phyloP scores from a whole-genome alignment of 2,329 filamentous ascomycete genomes.

The Nothophoma quercina region DNA sequence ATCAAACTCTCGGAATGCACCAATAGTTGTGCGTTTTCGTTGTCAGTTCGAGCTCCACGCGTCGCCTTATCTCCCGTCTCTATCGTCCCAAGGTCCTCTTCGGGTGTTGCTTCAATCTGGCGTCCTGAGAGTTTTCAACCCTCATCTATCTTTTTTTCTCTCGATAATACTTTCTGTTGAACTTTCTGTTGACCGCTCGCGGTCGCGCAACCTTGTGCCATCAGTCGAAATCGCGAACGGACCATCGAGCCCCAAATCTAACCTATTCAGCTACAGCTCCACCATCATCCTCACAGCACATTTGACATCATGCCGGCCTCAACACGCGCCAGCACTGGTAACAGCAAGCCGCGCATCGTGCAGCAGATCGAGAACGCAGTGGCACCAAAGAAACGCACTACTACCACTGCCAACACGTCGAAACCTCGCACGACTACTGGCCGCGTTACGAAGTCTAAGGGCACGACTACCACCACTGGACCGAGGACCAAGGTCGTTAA shows the following conservation, averaged over 20 bases:
- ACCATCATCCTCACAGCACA: background rate
- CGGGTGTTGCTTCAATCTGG: background rate
- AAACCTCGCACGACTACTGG: constrained; percentile 41
- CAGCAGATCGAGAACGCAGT: constrained; percentile 56
- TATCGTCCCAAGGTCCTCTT: too few species aligned
- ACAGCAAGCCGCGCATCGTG: constrained; percentile 62
- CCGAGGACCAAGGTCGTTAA: constrained; percentile 29
- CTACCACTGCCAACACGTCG: constrained; percentile 49
- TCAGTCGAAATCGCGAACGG: too few species aligned
- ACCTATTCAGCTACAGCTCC: background rate
- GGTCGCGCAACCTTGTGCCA: too few species aligned
- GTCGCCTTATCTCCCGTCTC: too few species aligned
- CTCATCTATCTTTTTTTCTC: too few species aligned
- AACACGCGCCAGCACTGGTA: constrained; percentile 21
- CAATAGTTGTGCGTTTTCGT: background rate
- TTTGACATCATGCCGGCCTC: constrained; percentile 11
- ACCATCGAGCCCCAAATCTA: background rate
- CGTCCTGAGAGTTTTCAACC: too few species aligned
- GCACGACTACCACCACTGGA: constrained; percentile 16
- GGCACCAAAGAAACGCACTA: constrained; percentile 45
- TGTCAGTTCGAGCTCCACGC: background rate
- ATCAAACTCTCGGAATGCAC: too few species aligned
- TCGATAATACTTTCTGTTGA: too few species aligned
- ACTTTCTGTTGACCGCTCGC: too few species aligned
- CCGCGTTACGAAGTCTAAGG: constrained; percentile 37